Base-by-base conservation (phyloP, 1,284 basidiomycete species). In the Thelephora terrestris region DNA sequence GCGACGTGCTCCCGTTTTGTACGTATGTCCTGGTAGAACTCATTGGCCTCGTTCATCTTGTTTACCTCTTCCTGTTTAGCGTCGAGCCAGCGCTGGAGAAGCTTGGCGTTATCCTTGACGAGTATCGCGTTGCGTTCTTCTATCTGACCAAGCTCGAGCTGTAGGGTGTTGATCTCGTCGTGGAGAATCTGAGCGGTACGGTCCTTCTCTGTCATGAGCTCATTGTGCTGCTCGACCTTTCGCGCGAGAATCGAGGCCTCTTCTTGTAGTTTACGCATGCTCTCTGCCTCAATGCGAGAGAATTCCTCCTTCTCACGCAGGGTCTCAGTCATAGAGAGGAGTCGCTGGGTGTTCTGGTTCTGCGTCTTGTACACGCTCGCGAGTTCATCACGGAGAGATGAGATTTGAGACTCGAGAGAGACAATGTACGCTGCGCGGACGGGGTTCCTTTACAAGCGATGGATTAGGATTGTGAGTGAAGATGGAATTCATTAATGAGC, bases 331-430 rank as follows among this genome's bases (percentile, higher is more conserved):
- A 98, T 90, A 6, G 87, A 77, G 14, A 99, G 74, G 12, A 95
- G 74, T 36, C 91, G 77, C 63, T 97, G 94, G 1, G 93, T 91
- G 64, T 96, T 96, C 67, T 95, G 91, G 1, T 90, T 89, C 61
- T 98, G 94, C 0, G 91, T 91, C 65, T 96, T 95, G 75, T 99
- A 99, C 2, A 96, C 81, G 5, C 85, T 87, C 2, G 92, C 87
- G 38, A 98, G 73, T 64, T 98, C 95, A 58, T 91, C 86, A 23
- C 92, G 81, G 43, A 95, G 73, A 5, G 87, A 81, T 2, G 90
- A 88, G 62, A 98, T 89, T 63, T 98, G 93, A 2, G 85, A 83
- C 65, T 98, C 93, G 46, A 98, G 80, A 14, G 94, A 95, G 1
- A 83, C 71, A 58, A 94, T 83, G 63, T 96, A 92, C 21, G 91